A percentile compares a stretch with the other conserved stretches of the same genome.
These are phyloP conservation scores for Cyanidioschyzon merolae DNA, from an alignment of 23 red algal species.

Conservation along the genomic window DNA sequence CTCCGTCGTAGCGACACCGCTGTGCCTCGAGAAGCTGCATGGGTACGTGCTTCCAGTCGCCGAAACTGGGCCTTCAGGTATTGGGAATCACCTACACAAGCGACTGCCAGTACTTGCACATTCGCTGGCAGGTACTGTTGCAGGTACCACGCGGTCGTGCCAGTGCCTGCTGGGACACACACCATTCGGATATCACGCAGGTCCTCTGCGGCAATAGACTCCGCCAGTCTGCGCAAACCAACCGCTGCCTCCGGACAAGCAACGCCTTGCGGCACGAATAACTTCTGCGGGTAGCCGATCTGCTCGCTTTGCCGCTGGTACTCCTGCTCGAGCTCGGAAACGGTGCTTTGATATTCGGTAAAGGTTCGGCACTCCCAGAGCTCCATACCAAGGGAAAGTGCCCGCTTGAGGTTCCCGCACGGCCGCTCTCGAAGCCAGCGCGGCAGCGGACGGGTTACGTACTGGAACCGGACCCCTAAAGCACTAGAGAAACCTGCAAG, in stretches of 20 bases:
- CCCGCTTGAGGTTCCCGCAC: conserved; percentile 26
- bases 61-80: conserved; percentile 46
- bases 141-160: conserved; percentile 56
- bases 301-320: not conserved
- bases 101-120: conserved; percentile 40
- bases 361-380: not conserved
- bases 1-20: not conserved
- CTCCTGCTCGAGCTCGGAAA: not conserved
- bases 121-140: conserved; percentile 25
- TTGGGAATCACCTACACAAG: conserved; percentile 38
- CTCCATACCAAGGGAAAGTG: conserved; percentile 29
- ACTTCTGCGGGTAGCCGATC: not conserved
- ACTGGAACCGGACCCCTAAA: conserved; percentile 27
- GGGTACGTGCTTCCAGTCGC: conserved; percentile 19
- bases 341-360: not conserved
- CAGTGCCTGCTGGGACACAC: conserved; percentile 44
- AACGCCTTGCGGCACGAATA: conserved; percentile 44
- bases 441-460: conserved; percentile 31
- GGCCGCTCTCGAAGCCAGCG: conserved; percentile 11
- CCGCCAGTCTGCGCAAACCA: conserved; percentile 29
- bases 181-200: conserved; percentile 18
- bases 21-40: not conserved
- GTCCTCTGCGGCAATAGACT: not conserved
- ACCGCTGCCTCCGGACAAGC: conserved; percentile 35
- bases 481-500: conserved; percentile 25